phyloP scores from a whole-genome alignment of 2,329 filamentous ascomycete genomes.

The Coleophoma cylindrospora region DNA sequence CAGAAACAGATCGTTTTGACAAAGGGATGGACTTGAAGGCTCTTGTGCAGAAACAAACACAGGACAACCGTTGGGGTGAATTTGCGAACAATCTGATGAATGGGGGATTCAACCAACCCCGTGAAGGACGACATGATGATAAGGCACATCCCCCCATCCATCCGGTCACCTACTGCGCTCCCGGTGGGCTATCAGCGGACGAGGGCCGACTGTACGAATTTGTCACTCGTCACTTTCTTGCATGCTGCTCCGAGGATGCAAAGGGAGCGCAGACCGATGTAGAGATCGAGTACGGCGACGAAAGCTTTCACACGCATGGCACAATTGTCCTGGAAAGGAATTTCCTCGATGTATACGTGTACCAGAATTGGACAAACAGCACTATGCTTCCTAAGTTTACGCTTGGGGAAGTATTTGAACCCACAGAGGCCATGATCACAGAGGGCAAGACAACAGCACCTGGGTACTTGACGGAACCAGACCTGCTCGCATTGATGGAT shows the following conservation, averaged over 20 bases:
- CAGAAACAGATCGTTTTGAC: constrained; percentile 95
- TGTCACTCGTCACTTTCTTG: constrained; percentile 83
- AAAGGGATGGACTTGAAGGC: constrained; percentile 77
- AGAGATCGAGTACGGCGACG: constrained; percentile 77
- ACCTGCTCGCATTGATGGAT: constrained; percentile 95
- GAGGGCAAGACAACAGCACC: constrained; percentile 89
- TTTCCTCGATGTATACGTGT: constrained; percentile 92
- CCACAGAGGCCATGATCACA: constrained; percentile 80
- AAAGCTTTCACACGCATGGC: constrained; percentile 77
- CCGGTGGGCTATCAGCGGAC: constrained; percentile 52
- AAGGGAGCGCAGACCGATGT: constrained; percentile 84
- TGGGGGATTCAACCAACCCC: constrained; percentile 75
- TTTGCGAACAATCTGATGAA: constrained; percentile 73
- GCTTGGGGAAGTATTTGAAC: constrained; percentile 77
- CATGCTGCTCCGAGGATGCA: constrained; percentile 93
- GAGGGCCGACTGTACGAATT: constrained; percentile 88
- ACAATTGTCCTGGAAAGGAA: constrained; percentile 83
- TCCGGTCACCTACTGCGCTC: constrained; percentile 78
- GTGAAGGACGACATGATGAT: constrained; percentile 84
- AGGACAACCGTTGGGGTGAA: constrained; percentile 69
- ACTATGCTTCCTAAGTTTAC: constrained; percentile 75
- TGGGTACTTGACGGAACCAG: constrained; percentile 86
- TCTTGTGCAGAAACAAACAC: constrained; percentile 78
- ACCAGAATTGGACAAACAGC: constrained; percentile 93
- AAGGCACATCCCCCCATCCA: constrained; percentile 97